Percentiles rank a stretch among this genome's conserved stretches.
Conservation (phyloP, 2,329 filamentous ascomycete species). For the Xylariales sp. region DNA sequence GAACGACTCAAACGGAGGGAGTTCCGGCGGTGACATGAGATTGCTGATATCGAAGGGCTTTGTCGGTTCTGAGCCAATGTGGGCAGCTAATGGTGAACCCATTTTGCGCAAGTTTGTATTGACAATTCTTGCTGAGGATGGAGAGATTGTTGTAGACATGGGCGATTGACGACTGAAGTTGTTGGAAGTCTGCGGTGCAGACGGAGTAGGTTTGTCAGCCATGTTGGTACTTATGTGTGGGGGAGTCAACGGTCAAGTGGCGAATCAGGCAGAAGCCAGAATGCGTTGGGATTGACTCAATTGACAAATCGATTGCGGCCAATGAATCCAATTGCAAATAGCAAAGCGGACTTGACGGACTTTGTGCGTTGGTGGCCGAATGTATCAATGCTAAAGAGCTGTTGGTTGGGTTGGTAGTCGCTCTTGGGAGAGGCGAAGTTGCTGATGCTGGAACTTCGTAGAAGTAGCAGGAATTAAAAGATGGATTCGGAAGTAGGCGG, state of each 20-base stretch:
- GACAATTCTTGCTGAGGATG: background rate
- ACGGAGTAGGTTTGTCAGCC: constrained; percentile 21
- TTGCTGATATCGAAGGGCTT: constrained; percentile 46
- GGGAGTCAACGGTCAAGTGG: constrained; percentile 16
- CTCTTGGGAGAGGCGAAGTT: constrained; percentile 2
- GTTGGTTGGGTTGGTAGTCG: constrained; percentile 2
- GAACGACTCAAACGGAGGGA: constrained; percentile 49
- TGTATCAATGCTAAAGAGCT: background rate
- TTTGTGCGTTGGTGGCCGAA: constrained; percentile 4
- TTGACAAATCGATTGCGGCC: constrained; percentile 10
- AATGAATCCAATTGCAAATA: constrained; percentile 13
- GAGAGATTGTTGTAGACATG: background rate
- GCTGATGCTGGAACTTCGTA: constrained; percentile 6
- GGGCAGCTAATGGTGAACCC: constrained; percentile 15
- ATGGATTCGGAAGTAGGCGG: constrained; percentile 7
- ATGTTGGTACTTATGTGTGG: constrained; percentile 12
- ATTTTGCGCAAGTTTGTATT: constrained; percentile 12
- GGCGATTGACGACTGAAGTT: constrained; percentile 10
- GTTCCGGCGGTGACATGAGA: constrained; percentile 59
- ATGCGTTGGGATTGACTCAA: constrained; percentile 20
- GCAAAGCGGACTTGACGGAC: constrained; percentile 3
- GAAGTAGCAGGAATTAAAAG: constrained; percentile 6
- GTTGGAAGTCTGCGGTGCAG: constrained; percentile 9
- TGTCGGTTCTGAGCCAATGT: constrained; percentile 24
- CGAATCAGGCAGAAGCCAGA: constrained; percentile 23